Evolutionary conservation across 2,329 filamentous ascomycete species (phyloP).

Genomic region (Neofusicoccum sp.): DNA sequence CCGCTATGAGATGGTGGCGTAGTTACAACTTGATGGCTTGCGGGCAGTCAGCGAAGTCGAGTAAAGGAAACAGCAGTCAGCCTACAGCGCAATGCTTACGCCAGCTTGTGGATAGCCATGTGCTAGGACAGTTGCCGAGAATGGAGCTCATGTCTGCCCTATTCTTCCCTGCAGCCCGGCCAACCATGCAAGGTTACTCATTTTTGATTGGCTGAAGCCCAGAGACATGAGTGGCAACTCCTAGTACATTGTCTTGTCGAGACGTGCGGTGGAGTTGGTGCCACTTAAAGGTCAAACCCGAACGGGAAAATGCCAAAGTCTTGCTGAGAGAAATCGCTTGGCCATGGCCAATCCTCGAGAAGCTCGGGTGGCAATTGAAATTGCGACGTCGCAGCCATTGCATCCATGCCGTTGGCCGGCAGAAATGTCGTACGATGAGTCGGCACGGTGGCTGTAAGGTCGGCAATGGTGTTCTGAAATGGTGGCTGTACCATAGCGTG

Average conservation of each 20-base stretch:
- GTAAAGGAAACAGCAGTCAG: background rate
- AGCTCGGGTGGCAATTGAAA: constrained; percentile 43
- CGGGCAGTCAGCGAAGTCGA: background rate
- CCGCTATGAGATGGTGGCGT: background rate
- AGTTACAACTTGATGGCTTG: background rate
- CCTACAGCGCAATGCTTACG: background rate
- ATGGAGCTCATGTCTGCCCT: background rate
- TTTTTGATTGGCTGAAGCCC: too few species aligned
- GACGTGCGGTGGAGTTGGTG: background rate
- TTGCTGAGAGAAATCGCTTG: constrained; percentile 15
- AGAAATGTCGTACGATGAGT: background rate
- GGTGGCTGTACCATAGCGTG: constrained; percentile 22
- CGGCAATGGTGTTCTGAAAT: constrained; percentile 22
- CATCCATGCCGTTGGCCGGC: background rate
- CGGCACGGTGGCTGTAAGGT: constrained; percentile 9
- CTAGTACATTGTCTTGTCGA: too few species aligned
- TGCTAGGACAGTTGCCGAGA: background rate
- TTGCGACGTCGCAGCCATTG: constrained; percentile 20
- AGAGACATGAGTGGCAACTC: too few species aligned
- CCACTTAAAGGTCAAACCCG: background rate
- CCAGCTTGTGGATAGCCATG: background rate
- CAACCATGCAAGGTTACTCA: background rate
- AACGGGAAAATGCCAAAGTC: constrained; percentile 15
- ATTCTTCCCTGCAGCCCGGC: background rate
- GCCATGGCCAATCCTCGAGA: constrained; percentile 44